Conservation (phyloP, 2,329 filamentous ascomycete species). For the Pseudogymnoascus sp. region DNA sequence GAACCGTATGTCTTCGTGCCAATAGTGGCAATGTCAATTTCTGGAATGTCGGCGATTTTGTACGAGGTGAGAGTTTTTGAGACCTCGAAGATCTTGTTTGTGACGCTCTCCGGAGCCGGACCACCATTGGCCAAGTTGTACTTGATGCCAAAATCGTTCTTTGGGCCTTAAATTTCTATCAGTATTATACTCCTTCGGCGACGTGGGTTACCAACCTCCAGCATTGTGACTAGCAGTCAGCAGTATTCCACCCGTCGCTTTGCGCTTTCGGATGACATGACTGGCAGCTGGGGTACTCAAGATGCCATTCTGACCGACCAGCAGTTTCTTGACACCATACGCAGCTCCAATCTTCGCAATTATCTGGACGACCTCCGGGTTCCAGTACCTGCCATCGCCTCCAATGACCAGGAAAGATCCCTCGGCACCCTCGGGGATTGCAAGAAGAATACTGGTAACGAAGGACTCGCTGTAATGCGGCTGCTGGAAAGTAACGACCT, state of each 20-base stretch:
- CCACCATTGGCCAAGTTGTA: constrained; percentile 97
- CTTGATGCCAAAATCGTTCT: constrained; percentile 97
- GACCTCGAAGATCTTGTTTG: constrained; percentile 93
- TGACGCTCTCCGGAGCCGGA: constrained; percentile 89
- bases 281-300: constrained; percentile 93
- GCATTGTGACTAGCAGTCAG: constrained; percentile 98
- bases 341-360: constrained; percentile 96
- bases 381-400: constrained; percentile 94
- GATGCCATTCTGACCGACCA: constrained; percentile 94
- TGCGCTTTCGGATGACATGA: constrained; percentile 88
- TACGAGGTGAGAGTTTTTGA: constrained; percentile 87
- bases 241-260: constrained; percentile 93
- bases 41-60: constrained; percentile 80
- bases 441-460: constrained; percentile 85
- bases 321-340: constrained; percentile 97
- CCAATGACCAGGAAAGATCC: constrained; percentile 85
- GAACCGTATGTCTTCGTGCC: constrained; percentile 76
- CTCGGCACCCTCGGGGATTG: constrained; percentile 88
- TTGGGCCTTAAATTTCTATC: constrained; percentile 54
- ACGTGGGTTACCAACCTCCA: constrained; percentile 53
- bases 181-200: constrained; percentile 8
- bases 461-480: constrained; percentile 94
- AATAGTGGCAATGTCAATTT: constrained; percentile 75
- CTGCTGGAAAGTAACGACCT: constrained; percentile 96
- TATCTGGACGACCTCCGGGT: constrained; percentile 90